phyloP scores from a whole-genome alignment of 129 eudicot species.

The Dittrichia graveolens region DNA sequence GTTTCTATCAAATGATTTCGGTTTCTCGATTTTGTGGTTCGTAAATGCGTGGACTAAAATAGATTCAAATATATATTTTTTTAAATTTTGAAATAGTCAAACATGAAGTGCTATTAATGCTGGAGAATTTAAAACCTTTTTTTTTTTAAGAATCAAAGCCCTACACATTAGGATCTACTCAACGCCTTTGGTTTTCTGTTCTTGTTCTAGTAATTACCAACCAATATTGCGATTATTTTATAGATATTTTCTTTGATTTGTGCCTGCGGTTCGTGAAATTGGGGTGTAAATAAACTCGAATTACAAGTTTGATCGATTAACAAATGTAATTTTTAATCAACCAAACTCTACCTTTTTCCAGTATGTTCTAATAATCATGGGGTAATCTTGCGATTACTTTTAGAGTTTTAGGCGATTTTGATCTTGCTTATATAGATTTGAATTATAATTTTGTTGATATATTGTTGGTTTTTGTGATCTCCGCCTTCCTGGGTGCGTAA shows the following conservation, averaged over 20 bases:
- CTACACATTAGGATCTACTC: background rate
- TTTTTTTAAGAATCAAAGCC: background rate
- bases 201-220: background rate
- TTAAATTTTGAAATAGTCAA: background rate
- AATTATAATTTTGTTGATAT: background rate
- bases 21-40: background rate
- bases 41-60: background rate
- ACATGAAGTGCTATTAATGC: no score
- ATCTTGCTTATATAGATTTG: background rate
- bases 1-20: background rate
- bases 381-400: background rate
- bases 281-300: background rate
- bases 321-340: constrained; percentile 20
- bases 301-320: background rate
- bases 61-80: background rate
- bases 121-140: no score
- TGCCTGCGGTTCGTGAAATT: background rate
- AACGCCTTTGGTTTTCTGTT: background rate
- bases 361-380: constrained; percentile 14
- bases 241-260: background rate
- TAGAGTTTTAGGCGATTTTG: background rate
- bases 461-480: constrained; percentile 3
- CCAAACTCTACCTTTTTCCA: background rate
- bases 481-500: background rate
- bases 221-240: background rate